Evolutionary conservation across 2,329 filamentous ascomycete genomes (phyloP).

Genomic region (Beauveria varroae): DNA sequence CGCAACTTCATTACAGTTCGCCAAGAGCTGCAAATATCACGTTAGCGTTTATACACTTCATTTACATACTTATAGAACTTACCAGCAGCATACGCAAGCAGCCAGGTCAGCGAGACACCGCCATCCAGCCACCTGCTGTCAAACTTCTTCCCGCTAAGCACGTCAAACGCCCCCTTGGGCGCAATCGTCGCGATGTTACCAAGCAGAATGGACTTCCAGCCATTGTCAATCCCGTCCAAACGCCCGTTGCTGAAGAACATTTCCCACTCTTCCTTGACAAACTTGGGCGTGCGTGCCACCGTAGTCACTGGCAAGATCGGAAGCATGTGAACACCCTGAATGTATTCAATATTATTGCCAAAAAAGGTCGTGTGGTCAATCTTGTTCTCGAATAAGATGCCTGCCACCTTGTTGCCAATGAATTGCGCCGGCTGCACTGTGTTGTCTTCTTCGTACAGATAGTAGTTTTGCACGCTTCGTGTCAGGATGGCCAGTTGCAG

Average conservation of each 20-base stretch:
- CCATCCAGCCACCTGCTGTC: conserved; percentile 67
- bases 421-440: conserved; percentile 65
- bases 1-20: background rate
- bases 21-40: background rate
- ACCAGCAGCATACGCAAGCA: conserved; percentile 71
- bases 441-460: conserved; percentile 68
- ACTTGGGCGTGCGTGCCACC: conserved; percentile 57
- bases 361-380: conserved; percentile 91
- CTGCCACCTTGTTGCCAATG: conserved; percentile 66
- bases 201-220: conserved; percentile 81
- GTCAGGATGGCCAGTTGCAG: conserved; percentile 75
- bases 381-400: conserved; percentile 88
- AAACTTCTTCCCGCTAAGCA: conserved; percentile 63
- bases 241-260: conserved; percentile 65
- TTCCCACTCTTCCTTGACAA: conserved; percentile 78
- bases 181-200: conserved; percentile 76
- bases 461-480: conserved; percentile 70
- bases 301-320: conserved; percentile 63
- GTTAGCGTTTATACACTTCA: background rate
- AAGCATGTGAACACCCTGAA: conserved; percentile 78
- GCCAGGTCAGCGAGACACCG: conserved; percentile 79
- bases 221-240: conserved; percentile 57
- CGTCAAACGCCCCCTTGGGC: conserved; percentile 60
- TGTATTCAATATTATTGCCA: conserved; percentile 61
- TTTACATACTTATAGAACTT: conserved; percentile 27